Conservation (phyloP, 331 rosid genomes). For the Malus hybrid region DNA sequence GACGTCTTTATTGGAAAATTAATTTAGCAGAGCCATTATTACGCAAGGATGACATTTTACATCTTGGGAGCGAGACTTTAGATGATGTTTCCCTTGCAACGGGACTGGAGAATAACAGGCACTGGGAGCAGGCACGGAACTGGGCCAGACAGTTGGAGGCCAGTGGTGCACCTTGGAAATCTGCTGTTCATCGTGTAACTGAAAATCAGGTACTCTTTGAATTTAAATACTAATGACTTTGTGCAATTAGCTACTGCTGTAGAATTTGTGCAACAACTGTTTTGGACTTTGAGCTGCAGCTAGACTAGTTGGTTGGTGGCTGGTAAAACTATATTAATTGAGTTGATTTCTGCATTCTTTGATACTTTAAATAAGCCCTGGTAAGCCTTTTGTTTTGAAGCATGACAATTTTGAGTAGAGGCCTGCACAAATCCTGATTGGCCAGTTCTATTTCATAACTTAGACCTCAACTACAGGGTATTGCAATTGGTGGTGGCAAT, state of each 20-base stretch:
- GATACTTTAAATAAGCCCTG: too few relatives aligned
- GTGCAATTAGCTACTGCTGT: not conserved
- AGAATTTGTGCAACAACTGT: too few relatives aligned
- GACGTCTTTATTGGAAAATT: slow-evolving; percentile 75
- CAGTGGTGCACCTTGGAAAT: slow-evolving; percentile 74
- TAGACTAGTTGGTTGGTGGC: too few relatives aligned
- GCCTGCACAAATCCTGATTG: too few relatives aligned
- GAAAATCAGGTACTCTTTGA: slow-evolving; percentile 71
- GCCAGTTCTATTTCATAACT: too few relatives aligned
- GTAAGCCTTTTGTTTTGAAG: too few relatives aligned
- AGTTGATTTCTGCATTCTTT: too few relatives aligned
- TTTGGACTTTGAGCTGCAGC: too few relatives aligned
- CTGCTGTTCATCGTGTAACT: slow-evolving; percentile 81
- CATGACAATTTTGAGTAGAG: too few relatives aligned
- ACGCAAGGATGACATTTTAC: slow-evolving; percentile 54
- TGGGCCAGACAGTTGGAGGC: slow-evolving; percentile 98
- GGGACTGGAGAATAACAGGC: slow-evolving; percentile 76
- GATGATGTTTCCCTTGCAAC: slow-evolving; percentile 85
- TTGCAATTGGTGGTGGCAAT: too few relatives aligned
- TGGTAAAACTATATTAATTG: too few relatives aligned
- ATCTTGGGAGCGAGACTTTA: slow-evolving; percentile 62
- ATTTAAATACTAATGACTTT: slow-evolving; percentile 18
- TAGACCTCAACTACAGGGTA: too few relatives aligned
- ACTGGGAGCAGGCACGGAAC: slow-evolving; percentile 94
- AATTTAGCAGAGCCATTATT: slow-evolving; percentile 84